phyloP scores from a whole-genome alignment of 768 basidiomycete species.

The Termitomyces sp. region DNA sequence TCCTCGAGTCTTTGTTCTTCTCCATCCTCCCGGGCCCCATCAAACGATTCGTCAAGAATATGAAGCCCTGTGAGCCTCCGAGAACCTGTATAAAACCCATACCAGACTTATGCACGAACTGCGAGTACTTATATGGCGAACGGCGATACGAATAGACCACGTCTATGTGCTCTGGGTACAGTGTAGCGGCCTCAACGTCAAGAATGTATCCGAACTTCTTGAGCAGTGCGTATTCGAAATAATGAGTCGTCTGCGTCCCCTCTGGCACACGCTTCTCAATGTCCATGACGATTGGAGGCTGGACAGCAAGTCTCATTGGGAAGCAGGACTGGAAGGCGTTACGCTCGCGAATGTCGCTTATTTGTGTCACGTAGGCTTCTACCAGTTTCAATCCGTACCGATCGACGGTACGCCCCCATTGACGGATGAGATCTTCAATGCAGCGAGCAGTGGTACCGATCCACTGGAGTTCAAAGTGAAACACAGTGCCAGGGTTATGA shows the following conservation, averaged over 20 bases:
- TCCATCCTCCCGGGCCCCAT: slow-evolving; percentile 71
- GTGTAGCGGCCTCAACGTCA: slow-evolving; percentile 73
- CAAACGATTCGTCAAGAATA: slow-evolving; percentile 87
- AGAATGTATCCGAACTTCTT: slow-evolving; percentile 78
- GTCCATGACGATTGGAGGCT: slow-evolving; percentile 71
- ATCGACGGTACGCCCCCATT: slow-evolving; percentile 82
- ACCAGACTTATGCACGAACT: slow-evolving; percentile 90
- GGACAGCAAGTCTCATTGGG: slow-evolving; percentile 73
- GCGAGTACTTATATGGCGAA: slow-evolving; percentile 73
- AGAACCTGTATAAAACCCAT: slow-evolving; percentile 89
- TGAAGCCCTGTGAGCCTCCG: slow-evolving; percentile 74
- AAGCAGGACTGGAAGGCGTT: slow-evolving; percentile 93
- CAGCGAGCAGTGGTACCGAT: slow-evolving; percentile 90
- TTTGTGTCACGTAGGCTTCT: slow-evolving; percentile 91
- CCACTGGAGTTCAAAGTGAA: slow-evolving; percentile 98
- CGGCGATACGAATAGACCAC: slow-evolving; percentile 90
- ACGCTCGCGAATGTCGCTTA: slow-evolving; percentile 79
- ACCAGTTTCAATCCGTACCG: slow-evolving; percentile 89
- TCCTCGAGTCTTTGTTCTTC: slow-evolving; percentile 55
- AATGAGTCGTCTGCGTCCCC: slow-evolving; percentile 62
- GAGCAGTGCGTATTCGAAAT: slow-evolving; percentile 81
- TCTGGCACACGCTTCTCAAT: slow-evolving; percentile 68
- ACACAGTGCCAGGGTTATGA: slow-evolving; percentile 91
- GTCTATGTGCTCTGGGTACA: slow-evolving; percentile 81
- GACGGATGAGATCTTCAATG: slow-evolving; percentile 83